Conservation (phyloP, 768 basidiomycete genomes). For the Mrakia gelida region DNA sequence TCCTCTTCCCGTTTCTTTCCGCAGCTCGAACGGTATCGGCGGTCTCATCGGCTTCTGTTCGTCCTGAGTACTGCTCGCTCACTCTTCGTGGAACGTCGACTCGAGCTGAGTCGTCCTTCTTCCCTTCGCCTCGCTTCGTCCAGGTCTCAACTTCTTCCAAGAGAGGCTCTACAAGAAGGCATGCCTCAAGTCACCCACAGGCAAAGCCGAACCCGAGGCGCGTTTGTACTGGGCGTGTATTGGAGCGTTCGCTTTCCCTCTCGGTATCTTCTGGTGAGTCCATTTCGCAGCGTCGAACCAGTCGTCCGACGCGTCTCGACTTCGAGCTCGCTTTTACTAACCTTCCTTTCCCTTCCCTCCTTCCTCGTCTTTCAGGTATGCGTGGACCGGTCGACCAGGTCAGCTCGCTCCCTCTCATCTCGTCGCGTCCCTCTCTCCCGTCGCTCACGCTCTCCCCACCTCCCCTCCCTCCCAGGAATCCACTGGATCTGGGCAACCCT, state of each 20-base stretch:
- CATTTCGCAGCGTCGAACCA: no score
- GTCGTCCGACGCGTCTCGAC: neutral
- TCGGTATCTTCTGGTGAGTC: constrained; percentile 18
- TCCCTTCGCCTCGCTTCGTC: neutral
- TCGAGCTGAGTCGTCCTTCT: no score
- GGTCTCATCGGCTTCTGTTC: constrained; percentile 37
- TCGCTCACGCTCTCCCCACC: no score
- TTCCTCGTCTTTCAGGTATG: neutral
- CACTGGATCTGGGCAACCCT: constrained; percentile 38
- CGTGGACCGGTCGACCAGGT: constrained; percentile 34
- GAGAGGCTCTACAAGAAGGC: constrained; percentile 37
- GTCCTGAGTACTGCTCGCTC: neutral
- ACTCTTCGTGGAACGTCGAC: neutral
- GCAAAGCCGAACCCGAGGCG: constrained; percentile 42
- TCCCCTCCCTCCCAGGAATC: constrained; percentile 23
- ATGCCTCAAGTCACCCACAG: constrained; percentile 32
- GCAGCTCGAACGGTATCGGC: constrained; percentile 37
- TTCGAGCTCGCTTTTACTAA: no score
- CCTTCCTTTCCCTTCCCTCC: neutral
- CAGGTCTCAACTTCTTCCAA: constrained; percentile 37
- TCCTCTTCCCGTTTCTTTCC: neutral
- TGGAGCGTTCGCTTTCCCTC: constrained; percentile 22
- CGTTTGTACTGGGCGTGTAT: constrained; percentile 38
- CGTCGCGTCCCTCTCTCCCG: no score
- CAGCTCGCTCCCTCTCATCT: no score